These are phyloP conservation scores for Tylopilus subfusipes DNA, from an alignment of 768 basidiomycete genomes.

Conservation along the genomic window DNA sequence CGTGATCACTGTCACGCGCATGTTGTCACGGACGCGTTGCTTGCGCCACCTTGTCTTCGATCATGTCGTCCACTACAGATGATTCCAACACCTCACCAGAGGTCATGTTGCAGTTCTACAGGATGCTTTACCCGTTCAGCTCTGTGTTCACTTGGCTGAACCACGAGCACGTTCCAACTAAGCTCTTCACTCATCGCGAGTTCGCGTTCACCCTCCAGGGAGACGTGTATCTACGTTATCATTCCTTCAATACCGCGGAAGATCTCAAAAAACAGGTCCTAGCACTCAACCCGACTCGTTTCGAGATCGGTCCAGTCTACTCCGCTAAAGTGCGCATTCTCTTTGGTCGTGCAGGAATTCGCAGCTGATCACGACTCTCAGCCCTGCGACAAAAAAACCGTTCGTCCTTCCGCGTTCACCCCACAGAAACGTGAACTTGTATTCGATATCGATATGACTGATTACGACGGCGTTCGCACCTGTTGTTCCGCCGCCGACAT, in stretches of 20 bases:
- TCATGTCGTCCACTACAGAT: conserved; percentile 14
- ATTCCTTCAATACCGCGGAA: conserved; percentile 80
- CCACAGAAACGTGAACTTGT: conserved; percentile 89
- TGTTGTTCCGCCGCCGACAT: conserved; percentile 92
- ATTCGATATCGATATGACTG: conserved; percentile 99
- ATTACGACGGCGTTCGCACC: conserved; percentile 93
- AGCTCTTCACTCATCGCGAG: conserved; percentile 89
- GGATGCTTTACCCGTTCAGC: conserved; percentile 91
- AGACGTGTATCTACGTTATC: conserved; percentile 92
- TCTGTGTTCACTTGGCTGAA: conserved; percentile 94
- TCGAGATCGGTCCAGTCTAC: conserved; percentile 96
- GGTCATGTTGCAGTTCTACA: conserved; percentile 78
- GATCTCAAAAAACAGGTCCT: conserved; percentile 92
- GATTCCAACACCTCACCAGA: conserved; percentile 44
- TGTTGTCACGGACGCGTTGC: conserved; percentile 14
- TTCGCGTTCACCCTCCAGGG: conserved; percentile 91
- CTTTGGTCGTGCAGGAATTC: neutral
- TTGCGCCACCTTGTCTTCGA: neutral
- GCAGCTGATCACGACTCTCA: conserved; percentile 29
- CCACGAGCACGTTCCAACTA: conserved; percentile 76
- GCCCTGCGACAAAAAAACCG: conserved; percentile 88
- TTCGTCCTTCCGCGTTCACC: conserved; percentile 62
- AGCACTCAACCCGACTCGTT: conserved; percentile 82
- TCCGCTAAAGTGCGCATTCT: conserved; percentile 66
- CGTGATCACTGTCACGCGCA: conserved; percentile 21